A percentile compares a stretch with the other conserved stretches of the same genome.
Conservation (phyloP, 208 protist species). For the Acanthamoeba castellanii region DNA sequence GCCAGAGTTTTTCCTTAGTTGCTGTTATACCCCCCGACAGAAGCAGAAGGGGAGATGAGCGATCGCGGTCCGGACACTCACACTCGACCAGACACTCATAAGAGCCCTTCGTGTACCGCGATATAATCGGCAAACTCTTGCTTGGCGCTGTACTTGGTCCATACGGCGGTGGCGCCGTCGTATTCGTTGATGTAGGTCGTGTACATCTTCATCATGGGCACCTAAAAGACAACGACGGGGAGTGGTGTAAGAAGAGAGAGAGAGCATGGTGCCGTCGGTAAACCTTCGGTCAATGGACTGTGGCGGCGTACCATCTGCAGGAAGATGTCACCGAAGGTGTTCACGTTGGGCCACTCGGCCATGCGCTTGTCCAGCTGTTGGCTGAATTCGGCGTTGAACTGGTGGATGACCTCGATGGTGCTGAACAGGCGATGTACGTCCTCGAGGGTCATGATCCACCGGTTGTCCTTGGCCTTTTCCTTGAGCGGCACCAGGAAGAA, state of each 20-base stretch:
- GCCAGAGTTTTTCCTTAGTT: not conserved
- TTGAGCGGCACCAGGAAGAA: constrained; percentile 10
- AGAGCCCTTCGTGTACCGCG: not conserved
- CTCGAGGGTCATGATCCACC: constrained; percentile 34
- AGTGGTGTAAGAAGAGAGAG: not conserved
- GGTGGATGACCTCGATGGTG: constrained; percentile 50
- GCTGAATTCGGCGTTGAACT: constrained; percentile 53
- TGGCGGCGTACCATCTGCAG: constrained; percentile 25
- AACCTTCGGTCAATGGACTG: not conserved
- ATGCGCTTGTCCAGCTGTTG: constrained; percentile 48
- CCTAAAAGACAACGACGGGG: not conserved
- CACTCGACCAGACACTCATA: not conserved
- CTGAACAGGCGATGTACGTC: constrained; percentile 47
- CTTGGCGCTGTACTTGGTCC: not conserved
- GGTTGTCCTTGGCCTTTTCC: constrained; percentile 40
- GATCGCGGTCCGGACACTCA: not conserved
- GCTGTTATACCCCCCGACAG: not conserved
- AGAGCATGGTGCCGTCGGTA: not conserved
- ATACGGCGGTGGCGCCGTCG: not conserved
- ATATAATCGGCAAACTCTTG: constrained; percentile 54
- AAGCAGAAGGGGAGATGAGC: not conserved
- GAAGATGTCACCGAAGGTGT: constrained; percentile 72
- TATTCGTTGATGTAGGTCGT: constrained; percentile 67
- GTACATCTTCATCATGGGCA: constrained; percentile 70
- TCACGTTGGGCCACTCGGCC: constrained; percentile 59